Percentiles rank a stretch among this genome's conserved stretches.
Conservation (phyloP, 2,329 filamentous ascomycete genomes). For the Trichothecium sympodiale region DNA sequence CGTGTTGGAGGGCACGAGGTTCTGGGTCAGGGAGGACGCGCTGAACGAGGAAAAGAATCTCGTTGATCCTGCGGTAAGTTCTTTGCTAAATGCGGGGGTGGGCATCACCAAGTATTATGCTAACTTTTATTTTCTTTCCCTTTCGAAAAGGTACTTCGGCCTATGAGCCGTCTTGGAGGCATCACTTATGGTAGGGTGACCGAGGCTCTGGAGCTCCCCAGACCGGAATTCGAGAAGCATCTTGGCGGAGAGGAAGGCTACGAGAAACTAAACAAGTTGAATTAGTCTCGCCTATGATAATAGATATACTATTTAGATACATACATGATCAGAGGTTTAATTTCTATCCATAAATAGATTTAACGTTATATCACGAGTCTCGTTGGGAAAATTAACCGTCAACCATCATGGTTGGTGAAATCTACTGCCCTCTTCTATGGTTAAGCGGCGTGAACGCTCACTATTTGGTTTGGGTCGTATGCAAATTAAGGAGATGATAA, state of each 20-base stretch:
- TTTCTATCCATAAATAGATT: too few relatives aligned
- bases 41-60: conserved; percentile 65
- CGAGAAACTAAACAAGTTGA: conserved; percentile 41
- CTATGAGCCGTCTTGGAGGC: conserved; percentile 70
- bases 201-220: conserved; percentile 60
- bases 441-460: too few relatives aligned
- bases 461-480: too few relatives aligned
- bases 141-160: conserved; percentile 49
- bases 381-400: too few relatives aligned
- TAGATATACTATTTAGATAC: conserved; percentile 4
- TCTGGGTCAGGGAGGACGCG: conserved; percentile 86
- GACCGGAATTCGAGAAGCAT: conserved; percentile 46
- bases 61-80: conserved; percentile 57
- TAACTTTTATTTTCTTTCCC: conserved; percentile 2
- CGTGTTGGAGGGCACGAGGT: conserved; percentile 72
- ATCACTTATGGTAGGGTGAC: conserved; percentile 69
- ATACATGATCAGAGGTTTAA: too few relatives aligned
- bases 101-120: not conserved
- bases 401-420: too few relatives aligned
- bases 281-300: too few relatives aligned
- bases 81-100: too few relatives aligned
- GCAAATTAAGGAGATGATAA: too few relatives aligned
- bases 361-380: too few relatives aligned
- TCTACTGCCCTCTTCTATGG: too few relatives aligned
- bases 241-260: conserved; percentile 40